Conservation (phyloP, 495 filamentous ascomycete genomes). For the Sporormia fimetaria region DNA sequence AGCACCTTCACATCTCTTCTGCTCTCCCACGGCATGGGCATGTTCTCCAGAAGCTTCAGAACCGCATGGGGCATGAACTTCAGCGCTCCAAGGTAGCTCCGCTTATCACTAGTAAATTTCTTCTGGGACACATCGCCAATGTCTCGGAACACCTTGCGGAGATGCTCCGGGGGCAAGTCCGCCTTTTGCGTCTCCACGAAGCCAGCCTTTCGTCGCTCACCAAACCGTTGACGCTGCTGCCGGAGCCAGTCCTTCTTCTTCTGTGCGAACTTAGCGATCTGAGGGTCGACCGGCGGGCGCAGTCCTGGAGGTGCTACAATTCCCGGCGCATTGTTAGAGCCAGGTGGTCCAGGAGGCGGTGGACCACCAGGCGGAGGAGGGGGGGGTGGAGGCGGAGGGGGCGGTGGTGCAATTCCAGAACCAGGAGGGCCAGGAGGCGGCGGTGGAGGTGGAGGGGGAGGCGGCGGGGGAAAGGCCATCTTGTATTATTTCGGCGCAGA, state of each 20-base stretch:
- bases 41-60: conserved; percentile 95
- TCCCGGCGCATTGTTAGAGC: conserved; percentile 68
- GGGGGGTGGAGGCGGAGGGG: conserved; percentile 1
- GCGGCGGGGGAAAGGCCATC: too few relatives aligned
- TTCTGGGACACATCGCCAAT: conserved; percentile 99
- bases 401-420: conserved; percentile 1
- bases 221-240: conserved; percentile 81
- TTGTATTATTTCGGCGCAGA: too few relatives aligned
- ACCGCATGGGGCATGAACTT: conserved; percentile 99
- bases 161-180: conserved; percentile 96
- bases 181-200: conserved; percentile 97
- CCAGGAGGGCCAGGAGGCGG: not conserved
- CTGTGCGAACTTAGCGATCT: conserved; percentile 86
- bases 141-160: conserved; percentile 96
- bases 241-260: conserved; percentile 99
- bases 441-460: conserved; percentile 8
- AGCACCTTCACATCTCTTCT: conserved; percentile 91
- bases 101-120: conserved; percentile 98
- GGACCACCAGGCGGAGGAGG: conserved; percentile 37
- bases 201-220: conserved; percentile 91
- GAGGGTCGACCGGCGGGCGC: conserved; percentile 70
- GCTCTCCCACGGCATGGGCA: conserved; percentile 99
- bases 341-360: conserved; percentile 61
- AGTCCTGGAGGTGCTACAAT: conserved; percentile 81
- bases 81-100: conserved; percentile 90